Base-by-base conservation (phyloP, 108 stramenopile genomes). In the Nitzschia putrida region DNA sequence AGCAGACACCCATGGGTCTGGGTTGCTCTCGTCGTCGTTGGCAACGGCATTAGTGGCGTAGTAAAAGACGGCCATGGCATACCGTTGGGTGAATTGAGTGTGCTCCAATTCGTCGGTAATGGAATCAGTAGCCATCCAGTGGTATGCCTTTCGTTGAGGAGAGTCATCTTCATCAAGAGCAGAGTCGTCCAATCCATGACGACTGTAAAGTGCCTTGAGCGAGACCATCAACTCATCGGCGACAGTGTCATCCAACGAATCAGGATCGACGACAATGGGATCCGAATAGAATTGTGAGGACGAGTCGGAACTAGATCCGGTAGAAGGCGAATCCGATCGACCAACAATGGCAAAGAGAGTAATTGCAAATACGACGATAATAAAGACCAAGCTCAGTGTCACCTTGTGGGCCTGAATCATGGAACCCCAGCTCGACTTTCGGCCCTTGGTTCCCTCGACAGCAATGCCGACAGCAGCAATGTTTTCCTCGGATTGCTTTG, bases 21-120 rank as follows among this genome's bases (percentile, higher is more conserved):
- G 71, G n/a, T 79, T 51, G 13, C 39, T 40, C 16, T 42, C 53
- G 43, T 73, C 41, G 2, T 42, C 45, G 22, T 69, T 68, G 10
- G 71, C 38, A 20, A 72, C 70, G 21, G 37, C 38, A 59, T 78
- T 78, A 45, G 84, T 85, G 37, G 70, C 49, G 51, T 78, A 85
- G 52, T 72, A 85, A 7, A 85, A 76, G 43, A 54, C 57, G n/a
- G 75, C 84, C 51, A 81, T 53, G 50, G 70, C 74, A 59, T 76
- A 85, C 5, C 84, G 80, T 50, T 80, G 76, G 25, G 80, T 58
- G 22, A 39, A 58, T 44, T 69, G 52, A 8, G 71, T 67, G 37
- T 61, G 72, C 16, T 60, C 68, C 40, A 74, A 14, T 4, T 43
- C 14, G n/a, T 16, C 34, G 51, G 57, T 65, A 10, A 50, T 52